Evolutionary conservation across 139 green algal genomes (phyloP), one percentile per base, ranked within the genome.

Genomic region (Picochlorum sp.): DNA sequence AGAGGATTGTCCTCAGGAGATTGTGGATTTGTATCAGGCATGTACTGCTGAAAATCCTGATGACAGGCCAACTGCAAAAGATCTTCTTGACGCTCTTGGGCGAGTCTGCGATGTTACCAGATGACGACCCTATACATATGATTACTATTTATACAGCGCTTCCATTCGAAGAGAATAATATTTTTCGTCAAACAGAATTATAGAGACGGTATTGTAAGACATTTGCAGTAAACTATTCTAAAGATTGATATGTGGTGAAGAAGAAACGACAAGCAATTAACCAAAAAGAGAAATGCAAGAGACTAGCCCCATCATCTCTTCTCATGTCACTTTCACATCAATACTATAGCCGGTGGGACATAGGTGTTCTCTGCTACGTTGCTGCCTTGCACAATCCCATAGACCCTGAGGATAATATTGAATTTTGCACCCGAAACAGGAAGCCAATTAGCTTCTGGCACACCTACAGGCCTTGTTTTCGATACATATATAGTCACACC

Each of bases 1-100:
- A 4, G 56, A 55, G 4, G 77, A 83, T 20, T 80, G 72, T 58
- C 73, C 77, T 8, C 50, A 58, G 24, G 49, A 55, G 28, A 59
- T 83, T 9, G 69, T 63, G 13, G 62, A 71, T 7, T 44, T 81
- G 4, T 62, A 75, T 28, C 37, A 61, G 10, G 20, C n/a, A 4
- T 83, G 77, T 66, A 31, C 70, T 0, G 30, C 38, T 7, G 31
- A 74, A 52, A 57, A 76, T 49, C 72, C 77, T 3, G 57, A 59
- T 8, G 54, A 62, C 4, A 66, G 77, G 16, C 77, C 77, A 4
- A 69, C 58, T 2, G 69, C 73, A 1, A 8, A 23, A 1, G 60
- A 81, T 37, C 45, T 83, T 14, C 57, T 77, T 34, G 21, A 63
- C 4, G 16, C 45, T 1, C 34, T 41, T 41, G 34, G 34, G 34